A percentile compares a stretch with the other conserved stretches of the same genome.
phyloP scores from a whole-genome alignment of 352 stramenopile species.

The Pilasporangium apinafurcum region DNA sequence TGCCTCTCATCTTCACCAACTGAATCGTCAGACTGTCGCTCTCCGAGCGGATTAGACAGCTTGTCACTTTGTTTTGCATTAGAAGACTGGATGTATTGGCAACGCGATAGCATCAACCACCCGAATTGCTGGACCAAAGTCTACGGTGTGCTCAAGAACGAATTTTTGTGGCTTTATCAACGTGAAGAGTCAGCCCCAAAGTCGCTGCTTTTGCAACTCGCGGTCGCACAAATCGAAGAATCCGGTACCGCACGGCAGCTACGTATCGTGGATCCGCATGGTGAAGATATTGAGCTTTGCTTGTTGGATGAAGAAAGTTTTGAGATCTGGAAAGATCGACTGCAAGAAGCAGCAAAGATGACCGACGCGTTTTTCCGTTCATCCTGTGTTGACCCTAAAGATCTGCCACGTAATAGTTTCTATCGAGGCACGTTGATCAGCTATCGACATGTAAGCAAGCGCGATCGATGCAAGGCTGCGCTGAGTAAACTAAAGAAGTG shows the following conservation, averaged over 20 bases:
- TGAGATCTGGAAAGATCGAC: constrained; percentile 17
- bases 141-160: constrained; percentile 40
- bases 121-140: constrained; percentile 61
- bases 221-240: constrained; percentile 29
- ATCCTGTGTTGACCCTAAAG: constrained; percentile 16
- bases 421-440: constrained; percentile 45
- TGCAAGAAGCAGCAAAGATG: constrained; percentile 28
- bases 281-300: constrained; percentile 39
- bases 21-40: too few species aligned
- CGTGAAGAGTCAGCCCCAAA: constrained; percentile 18
- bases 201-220: constrained; percentile 43
- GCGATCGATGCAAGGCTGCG: constrained; percentile 22
- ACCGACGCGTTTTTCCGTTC: constrained; percentile 36
- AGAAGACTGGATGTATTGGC: constrained; percentile 59
- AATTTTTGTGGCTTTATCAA: constrained; percentile 57
- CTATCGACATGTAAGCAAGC: constrained; percentile 25
- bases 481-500: constrained; percentile 14
- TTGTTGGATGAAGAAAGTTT: constrained; percentile 19
- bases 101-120: constrained; percentile 30
- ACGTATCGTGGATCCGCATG: constrained; percentile 34
- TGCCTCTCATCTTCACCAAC: too few species aligned
- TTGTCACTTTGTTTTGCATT: too few species aligned
- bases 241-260: constrained; percentile 24
- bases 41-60: too few species aligned
- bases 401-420: constrained; percentile 31